Percentiles rank a stretch among this genome's conserved stretches.
Evolutionary conservation across 306 rosid genomes (phyloP).

Genomic region (Glycine soja): DNA sequence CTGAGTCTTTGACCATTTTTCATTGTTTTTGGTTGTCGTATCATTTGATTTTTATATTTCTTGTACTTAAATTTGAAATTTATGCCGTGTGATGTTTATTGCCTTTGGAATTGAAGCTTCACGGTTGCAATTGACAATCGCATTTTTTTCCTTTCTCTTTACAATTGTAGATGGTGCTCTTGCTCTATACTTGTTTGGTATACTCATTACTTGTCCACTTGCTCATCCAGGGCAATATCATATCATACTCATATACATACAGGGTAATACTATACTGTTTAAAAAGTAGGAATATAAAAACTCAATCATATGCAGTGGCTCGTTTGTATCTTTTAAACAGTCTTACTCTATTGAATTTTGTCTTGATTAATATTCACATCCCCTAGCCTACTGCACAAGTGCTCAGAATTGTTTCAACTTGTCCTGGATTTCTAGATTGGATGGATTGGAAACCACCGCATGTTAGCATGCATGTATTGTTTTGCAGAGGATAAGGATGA

Average conservation of each 20-base stretch:
- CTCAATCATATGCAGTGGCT: not conserved
- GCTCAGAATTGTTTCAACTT: not conserved
- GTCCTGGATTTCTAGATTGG: slow-evolving; percentile 19
- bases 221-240: not conserved
- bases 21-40: slow-evolving; percentile 49
- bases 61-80: slow-evolving; percentile 49
- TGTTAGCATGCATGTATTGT: not conserved
- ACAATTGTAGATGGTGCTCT: slow-evolving; percentile 1
- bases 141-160: slow-evolving; percentile 3
- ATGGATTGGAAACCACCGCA: slow-evolving; percentile 25
- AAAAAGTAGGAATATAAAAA: not conserved
- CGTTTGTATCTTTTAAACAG: not conserved
- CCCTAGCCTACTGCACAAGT: not conserved
- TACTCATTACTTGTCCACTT: not conserved
- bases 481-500: slow-evolving; percentile 19
- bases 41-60: slow-evolving; percentile 59
- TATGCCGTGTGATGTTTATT: slow-evolving; percentile 67
- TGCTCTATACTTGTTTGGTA: slow-evolving; percentile 1
- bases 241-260: too few species aligned
- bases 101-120: slow-evolving; percentile 63
- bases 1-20: slow-evolving; percentile 50
- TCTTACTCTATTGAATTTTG: not conserved
- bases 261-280: not conserved
- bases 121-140: slow-evolving; percentile 49
- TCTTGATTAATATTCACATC: not conserved